phyloP scores from a whole-genome alignment of 2,329 filamentous ascomycete species.

The Emmonsiellopsis sp. region DNA sequence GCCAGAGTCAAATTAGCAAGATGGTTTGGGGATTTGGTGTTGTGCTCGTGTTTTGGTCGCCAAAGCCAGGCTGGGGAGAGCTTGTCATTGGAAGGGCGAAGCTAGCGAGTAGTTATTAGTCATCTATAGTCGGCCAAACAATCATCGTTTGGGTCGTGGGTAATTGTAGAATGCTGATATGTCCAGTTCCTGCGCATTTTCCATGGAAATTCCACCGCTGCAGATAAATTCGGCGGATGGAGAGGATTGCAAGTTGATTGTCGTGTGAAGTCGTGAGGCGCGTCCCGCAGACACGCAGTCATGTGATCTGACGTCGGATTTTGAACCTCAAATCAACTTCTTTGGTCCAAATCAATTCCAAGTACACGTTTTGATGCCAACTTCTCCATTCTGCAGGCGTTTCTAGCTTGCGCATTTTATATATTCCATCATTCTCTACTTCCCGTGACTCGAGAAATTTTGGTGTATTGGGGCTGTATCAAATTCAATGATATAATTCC shows the following conservation, averaged over 20 bases:
- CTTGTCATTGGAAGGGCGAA: neutral
- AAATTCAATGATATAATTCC: neutral
- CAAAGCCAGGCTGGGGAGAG: neutral
- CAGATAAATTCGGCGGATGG: neutral
- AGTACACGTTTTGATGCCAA: too few relatives aligned
- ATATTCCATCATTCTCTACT: too few relatives aligned
- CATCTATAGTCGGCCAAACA: neutral
- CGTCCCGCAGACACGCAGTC: neutral
- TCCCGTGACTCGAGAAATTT: too few relatives aligned
- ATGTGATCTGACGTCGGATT: slow-evolving; percentile 1
- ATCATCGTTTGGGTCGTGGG: neutral
- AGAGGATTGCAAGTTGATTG: neutral
- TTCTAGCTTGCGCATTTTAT: too few relatives aligned
- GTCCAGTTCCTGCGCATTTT: neutral
- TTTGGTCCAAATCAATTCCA: too few relatives aligned
- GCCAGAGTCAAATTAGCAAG: too few relatives aligned
- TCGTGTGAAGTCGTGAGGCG: neutral
- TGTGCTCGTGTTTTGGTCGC: too few relatives aligned
- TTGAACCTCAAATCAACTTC: neutral
- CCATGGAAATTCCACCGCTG: neutral
- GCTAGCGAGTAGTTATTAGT: neutral
- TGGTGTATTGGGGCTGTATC: neutral
- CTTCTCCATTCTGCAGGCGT: too few relatives aligned
- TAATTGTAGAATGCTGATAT: neutral
- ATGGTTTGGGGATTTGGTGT: too few relatives aligned